Evolutionary conservation across 2,329 filamentous ascomycete genomes (phyloP).

Genomic region (Cladosporium colombiae): DNA sequence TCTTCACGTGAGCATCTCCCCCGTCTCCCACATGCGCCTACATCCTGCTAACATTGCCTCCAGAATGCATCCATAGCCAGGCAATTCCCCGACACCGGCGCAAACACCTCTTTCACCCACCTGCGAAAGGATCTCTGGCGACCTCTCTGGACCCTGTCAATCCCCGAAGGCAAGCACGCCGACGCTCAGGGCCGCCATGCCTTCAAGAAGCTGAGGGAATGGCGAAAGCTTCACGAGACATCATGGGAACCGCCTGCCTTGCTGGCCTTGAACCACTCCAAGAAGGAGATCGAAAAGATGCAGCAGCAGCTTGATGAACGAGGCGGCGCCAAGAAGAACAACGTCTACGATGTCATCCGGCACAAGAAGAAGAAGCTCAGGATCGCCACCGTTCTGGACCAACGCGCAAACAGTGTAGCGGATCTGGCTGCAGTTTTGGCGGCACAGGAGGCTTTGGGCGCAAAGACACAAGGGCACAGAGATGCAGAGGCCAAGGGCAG

Average conservation of each 20-base stretch:
- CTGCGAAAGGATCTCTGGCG: constrained; percentile 65
- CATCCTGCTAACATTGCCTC: neutral
- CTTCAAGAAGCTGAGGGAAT: constrained; percentile 61
- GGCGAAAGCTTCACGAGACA: constrained; percentile 59
- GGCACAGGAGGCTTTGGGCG: constrained; percentile 47
- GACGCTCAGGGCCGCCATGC: constrained; percentile 52
- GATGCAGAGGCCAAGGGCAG: constrained; percentile 14
- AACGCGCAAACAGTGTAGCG: constrained; percentile 63
- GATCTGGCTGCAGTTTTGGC: constrained; percentile 60
- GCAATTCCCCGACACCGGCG: constrained; percentile 64
- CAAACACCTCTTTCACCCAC: constrained; percentile 59
- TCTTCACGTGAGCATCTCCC: constrained; percentile 51
- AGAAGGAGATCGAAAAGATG: constrained; percentile 43
- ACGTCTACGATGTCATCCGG: constrained; percentile 34
- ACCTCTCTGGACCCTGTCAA: constrained; percentile 60
- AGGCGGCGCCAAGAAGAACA: constrained; percentile 36
- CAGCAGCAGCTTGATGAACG: constrained; percentile 40
- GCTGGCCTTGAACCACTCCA: constrained; percentile 41
- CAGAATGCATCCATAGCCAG: constrained; percentile 55
- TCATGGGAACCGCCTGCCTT: constrained; percentile 44
- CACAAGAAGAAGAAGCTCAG: constrained; percentile 49
- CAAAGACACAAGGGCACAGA: constrained; percentile 29
- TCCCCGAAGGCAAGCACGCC: constrained; percentile 47
- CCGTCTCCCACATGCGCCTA: neutral
- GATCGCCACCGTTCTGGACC: constrained; percentile 61